phyloP scores from a whole-genome alignment of 1,284 basidiomycete genomes.

The Tilletia setariae region DNA sequence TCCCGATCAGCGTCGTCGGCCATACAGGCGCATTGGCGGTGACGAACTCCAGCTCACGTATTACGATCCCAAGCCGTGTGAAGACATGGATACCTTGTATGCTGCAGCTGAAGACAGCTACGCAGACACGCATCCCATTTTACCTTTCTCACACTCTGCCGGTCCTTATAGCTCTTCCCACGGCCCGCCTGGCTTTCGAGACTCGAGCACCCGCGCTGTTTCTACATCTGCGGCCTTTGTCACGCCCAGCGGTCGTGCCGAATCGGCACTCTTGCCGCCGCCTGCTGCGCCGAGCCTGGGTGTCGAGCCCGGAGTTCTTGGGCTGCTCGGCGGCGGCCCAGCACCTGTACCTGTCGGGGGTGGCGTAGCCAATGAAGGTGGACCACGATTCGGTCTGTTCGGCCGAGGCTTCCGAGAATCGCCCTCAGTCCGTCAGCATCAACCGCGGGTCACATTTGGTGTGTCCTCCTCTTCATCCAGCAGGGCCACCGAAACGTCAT shows the following conservation, averaged over 20 bases:
- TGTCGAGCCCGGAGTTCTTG: background rate
- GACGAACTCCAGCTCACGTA: constrained; percentile 12
- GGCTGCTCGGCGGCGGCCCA: background rate
- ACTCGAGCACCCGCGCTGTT: background rate
- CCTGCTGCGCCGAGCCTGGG: background rate
- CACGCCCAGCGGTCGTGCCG: background rate
- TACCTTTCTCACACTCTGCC: background rate
- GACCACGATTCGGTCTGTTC: background rate
- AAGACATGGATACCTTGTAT: constrained; percentile 2
- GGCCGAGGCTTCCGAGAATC: background rate
- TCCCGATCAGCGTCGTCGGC: background rate
- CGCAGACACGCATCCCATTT: background rate
- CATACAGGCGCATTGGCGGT: background rate
- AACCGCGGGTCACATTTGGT: background rate
- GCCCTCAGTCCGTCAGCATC: background rate
- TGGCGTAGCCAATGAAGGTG: background rate
- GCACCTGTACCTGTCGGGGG: background rate
- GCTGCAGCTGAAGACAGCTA: constrained; percentile 1
- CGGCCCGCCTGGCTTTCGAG: background rate
- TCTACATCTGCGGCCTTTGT: background rate
- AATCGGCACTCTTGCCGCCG: background rate
- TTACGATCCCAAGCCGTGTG: constrained; percentile 7
- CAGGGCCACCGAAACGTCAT: background rate
- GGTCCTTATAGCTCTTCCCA: background rate
- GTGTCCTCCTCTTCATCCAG: background rate